Evolutionary conservation across 1,139 yeast species (phyloP), one percentile per base, ranked within the genome.

Genomic region (Taphrina confusa): DNA sequence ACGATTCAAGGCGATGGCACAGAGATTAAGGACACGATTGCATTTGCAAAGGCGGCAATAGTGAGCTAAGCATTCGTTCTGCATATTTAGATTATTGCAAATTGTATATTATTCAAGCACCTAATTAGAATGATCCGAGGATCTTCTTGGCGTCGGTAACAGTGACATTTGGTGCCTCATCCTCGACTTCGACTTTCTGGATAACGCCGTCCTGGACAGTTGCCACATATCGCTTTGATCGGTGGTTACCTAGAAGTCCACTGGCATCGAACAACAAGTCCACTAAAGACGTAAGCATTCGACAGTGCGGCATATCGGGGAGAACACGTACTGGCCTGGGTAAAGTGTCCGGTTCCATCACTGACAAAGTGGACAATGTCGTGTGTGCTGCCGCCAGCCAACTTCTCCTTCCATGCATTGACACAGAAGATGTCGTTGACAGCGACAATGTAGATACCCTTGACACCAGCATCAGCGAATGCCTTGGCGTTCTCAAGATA

Each of bases 401-500:
- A 72, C 3, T 72, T 66, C 62, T 81, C 80, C 44, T 80, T 81
- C 95, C 95, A 88, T 0, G 94, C 91, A 68, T 82, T 81, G 69
- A 86, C 82, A 55, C 88, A 96, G 72, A 89, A 89, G 2, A 92
- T 81, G 71, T 89, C 96, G 72, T 90, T 89, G 52, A 88, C 95
- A 20, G 95, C 79, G 50, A 90, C 82, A 50, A 90, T 81, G 67
- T 77, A 82, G 61, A 89, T 73, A 44, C 78, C 74, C 27, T 70
- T 61, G 73, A 82, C 77, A 8, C 96, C 96, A 74, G 86, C 85
- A 40, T 76, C 77, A 63, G 79, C 76, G 70, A 89, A 82, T 25
- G 78, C 76, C 9, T 76, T 71, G 60, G 79, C 71, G 57, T 78
- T 71, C 63, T 76, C 75, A 68, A 87, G 71, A 73, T 81, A 89